A percentile compares a stretch with the other conserved stretches of the same genome.
Conservation (phyloP, 108 stramenopile genomes). For the Nitzschia sp. region DNA sequence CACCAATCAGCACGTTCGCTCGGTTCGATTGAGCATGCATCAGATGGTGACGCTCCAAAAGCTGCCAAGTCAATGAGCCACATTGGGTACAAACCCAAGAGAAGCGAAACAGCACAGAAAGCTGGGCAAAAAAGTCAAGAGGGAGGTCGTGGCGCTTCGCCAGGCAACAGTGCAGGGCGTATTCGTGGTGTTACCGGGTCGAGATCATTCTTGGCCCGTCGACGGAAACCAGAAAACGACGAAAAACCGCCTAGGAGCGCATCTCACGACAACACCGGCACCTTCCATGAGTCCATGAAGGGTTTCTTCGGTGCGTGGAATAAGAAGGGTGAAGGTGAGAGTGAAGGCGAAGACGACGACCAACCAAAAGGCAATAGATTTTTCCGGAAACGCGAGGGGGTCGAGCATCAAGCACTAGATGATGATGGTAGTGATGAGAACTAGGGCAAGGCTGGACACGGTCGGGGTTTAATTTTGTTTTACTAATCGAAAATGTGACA, state of each 20-base stretch:
- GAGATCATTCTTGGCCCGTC: background rate
- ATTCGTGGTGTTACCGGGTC: conserved; percentile 9
- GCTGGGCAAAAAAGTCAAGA: background rate
- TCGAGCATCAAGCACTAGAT: conserved; percentile 12
- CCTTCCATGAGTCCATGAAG: conserved; percentile 9
- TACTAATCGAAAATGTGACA: no score
- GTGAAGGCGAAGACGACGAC: conserved; percentile 3
- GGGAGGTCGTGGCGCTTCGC: background rate
- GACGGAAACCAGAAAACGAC: background rate
- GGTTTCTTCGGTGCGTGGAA: conserved; percentile 11
- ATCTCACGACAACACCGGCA: background rate
- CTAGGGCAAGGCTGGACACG: background rate
- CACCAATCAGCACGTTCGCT: background rate
- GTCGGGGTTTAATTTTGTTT: no score
- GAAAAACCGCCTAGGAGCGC: conserved; percentile 1
- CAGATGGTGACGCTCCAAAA: background rate
- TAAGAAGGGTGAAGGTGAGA: background rate
- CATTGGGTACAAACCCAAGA: background rate
- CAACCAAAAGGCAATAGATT: background rate
- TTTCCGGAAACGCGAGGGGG: background rate
- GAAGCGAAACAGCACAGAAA: background rate
- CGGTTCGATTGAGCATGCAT: background rate
- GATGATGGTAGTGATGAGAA: conserved; percentile 10
- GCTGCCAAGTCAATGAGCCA: background rate
- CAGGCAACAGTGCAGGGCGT: background rate